These are phyloP conservation scores for Phytopythium sindhum DNA, from an alignment of 352 stramenopile species.

Conservation along the genomic window DNA sequence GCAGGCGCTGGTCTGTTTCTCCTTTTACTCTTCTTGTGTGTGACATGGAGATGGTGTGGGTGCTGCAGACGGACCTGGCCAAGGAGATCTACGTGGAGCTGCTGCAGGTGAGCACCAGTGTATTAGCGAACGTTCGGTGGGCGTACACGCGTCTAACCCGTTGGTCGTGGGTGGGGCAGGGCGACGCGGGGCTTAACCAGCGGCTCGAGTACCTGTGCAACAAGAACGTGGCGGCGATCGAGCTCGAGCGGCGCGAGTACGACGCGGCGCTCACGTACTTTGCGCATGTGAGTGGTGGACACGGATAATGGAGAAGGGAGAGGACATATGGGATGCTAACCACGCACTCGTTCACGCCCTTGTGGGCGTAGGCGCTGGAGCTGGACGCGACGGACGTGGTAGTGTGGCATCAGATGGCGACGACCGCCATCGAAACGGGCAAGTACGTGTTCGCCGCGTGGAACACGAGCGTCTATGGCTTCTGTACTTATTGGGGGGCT, in stretches of 20 bases:
- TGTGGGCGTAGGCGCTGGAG: slow-evolving; percentile 31
- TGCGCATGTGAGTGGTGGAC: slow-evolving; percentile 21
- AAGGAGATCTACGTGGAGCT: slow-evolving; percentile 37
- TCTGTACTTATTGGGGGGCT: no score
- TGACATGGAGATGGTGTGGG: not conserved
- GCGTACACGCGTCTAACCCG: not conserved
- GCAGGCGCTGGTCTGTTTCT: no score
- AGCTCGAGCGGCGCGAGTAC: slow-evolving; percentile 38
- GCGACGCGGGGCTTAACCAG: slow-evolving; percentile 24
- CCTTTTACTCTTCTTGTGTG: not conserved
- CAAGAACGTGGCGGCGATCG: slow-evolving; percentile 64
- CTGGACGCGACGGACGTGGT: slow-evolving; percentile 71
- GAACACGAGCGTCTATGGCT: not conserved
- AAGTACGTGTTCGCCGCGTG: slow-evolving; percentile 19
- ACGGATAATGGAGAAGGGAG: no score
- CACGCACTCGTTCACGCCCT: no score
- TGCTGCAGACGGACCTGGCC: slow-evolving; percentile 23
- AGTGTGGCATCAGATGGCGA: slow-evolving; percentile 72
- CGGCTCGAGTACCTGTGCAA: slow-evolving; percentile 67
- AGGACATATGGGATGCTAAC: no score
- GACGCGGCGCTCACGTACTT: slow-evolving; percentile 45
- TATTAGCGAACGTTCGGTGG: not conserved
- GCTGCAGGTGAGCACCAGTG: slow-evolving; percentile 14
- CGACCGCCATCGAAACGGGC: slow-evolving; percentile 50
- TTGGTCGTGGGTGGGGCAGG: slow-evolving; percentile 6